Percentiles rank a stretch among this genome's conserved stretches.
Conservation (phyloP, 129 eudicot species). For the Ambrosia artemisiifolia region DNA sequence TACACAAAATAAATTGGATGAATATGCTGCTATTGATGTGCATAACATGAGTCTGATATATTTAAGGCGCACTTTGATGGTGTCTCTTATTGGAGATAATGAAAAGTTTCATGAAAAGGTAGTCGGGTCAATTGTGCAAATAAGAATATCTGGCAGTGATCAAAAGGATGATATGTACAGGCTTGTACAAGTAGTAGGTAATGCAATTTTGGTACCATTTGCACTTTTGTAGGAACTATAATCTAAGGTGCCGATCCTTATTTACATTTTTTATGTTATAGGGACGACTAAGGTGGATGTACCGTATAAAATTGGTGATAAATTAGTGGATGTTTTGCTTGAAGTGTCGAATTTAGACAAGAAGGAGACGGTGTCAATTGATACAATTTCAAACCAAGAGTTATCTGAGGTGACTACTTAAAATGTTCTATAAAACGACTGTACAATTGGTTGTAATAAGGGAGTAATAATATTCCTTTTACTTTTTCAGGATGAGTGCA, state of each 20-base stretch:
- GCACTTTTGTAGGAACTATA: not conserved
- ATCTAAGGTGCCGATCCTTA: not conserved
- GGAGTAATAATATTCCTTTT: not conserved
- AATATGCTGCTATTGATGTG: conserved; percentile 93
- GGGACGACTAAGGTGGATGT: conserved; percentile 66
- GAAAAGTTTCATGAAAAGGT: conserved; percentile 71
- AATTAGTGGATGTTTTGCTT: conserved; percentile 56
- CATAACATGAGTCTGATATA: conserved; percentile 86
- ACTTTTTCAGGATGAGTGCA: conserved; percentile 87
- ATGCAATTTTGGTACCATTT: conserved; percentile 12
- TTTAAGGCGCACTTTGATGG: conserved; percentile 72
- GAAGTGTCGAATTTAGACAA: conserved; percentile 87
- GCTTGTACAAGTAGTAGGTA: conserved; percentile 95
- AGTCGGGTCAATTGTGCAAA: conserved; percentile 83
- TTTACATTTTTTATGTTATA: conserved; percentile 30
- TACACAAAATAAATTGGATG: conserved; percentile 57
- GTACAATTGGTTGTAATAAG: not conserved
- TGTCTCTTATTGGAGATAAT: conserved; percentile 51
- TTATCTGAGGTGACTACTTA: conserved; percentile 59
- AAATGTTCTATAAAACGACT: not conserved
- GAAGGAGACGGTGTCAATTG: conserved; percentile 70
- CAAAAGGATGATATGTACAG: conserved; percentile 83
- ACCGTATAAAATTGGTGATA: conserved; percentile 66
- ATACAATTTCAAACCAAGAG: conserved; percentile 77
- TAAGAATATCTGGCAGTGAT: conserved; percentile 69